These are phyloP conservation scores for Exserohilum rostratum DNA, from an alignment of 2,329 filamentous ascomycete genomes.

Conservation along the genomic window DNA sequence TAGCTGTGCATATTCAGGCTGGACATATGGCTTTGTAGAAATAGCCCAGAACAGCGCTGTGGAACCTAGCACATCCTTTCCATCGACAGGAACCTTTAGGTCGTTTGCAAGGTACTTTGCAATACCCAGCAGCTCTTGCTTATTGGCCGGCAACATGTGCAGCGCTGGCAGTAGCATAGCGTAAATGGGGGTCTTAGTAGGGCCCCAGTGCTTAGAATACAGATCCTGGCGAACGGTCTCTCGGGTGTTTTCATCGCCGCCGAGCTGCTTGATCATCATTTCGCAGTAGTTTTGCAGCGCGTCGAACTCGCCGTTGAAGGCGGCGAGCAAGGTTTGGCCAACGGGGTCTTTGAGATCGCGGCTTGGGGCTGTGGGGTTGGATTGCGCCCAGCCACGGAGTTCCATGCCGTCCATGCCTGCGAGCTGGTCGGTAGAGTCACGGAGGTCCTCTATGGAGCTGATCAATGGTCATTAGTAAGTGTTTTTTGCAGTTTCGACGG, in stretches of 20 bases:
- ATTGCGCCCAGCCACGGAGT: conserved; percentile 17
- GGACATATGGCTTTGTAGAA: conserved; percentile 20
- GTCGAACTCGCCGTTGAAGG: conserved; percentile 1
- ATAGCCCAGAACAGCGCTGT: conserved; percentile 24
- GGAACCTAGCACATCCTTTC: conserved; percentile 16
- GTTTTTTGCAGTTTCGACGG: not conserved
- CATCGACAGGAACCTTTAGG: conserved; percentile 18
- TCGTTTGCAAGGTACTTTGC: conserved; percentile 17
- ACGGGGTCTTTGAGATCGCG: conserved; percentile 20
- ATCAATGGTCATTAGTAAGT: not conserved
- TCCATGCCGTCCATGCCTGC: conserved; percentile 23
- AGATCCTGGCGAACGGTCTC: conserved; percentile 15
- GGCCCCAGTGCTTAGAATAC: conserved; percentile 19
- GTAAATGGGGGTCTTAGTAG: conserved; percentile 17
- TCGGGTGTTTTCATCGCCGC: conserved; percentile 6
- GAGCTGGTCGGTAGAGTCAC: conserved; percentile 15
- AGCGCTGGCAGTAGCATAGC: conserved; percentile 16
- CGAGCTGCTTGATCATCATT: conserved; percentile 7
- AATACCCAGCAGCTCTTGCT: conserved; percentile 7
- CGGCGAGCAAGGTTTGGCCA: conserved; percentile 13
- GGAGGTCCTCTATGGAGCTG: conserved; percentile 17
- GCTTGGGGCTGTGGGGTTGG: conserved; percentile 12
- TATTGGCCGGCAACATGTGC: conserved; percentile 6
- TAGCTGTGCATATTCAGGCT: conserved; percentile 20
- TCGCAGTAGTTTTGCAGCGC: conserved; percentile 9